Evolutionary conservation across 208 protist genomes (phyloP), one percentile per base, ranked within the genome.

Genomic region (Leishmania gerbilli): DNA sequence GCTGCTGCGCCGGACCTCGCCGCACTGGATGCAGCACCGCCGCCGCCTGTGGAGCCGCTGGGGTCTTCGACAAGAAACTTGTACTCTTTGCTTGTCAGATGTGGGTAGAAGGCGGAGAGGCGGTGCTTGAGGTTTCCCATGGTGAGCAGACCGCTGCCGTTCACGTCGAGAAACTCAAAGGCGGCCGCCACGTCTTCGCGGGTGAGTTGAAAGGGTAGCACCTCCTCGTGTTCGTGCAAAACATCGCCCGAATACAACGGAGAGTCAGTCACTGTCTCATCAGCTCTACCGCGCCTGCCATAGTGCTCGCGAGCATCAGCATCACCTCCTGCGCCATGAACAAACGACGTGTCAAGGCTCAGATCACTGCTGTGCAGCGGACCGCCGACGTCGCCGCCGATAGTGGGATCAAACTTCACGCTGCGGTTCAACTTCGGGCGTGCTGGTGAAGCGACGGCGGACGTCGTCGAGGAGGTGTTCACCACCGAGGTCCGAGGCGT

Each of bases 121-220:
- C 96, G 89, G 45, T 86, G 80, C 89, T 98, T 98, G 15, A 99
- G 87, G 62, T 93, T 91, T n/a, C 85, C 84, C 47, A 93, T 92
- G n/a, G 89, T 97, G 60, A 99, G 81, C 19, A 89, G 60, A 2
- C 93, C 95, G 71, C 90, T 96, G 42, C 91, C 90, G 42, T 91
- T 81, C 19, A 97, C 86, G 84, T 98, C 96, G 81, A 98, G 98
- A 77, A 99, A 99, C 53, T 93, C 87, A 78, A 99, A 99, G 8
- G 96, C 97, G 9, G 93, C 91, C 55, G 91, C 86, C 21, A 99
- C 94, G 65, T 99, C 96, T 0, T 96, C 95, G 27, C 87, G 84
- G 1, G 88, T 94, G 42, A 98, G 89, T 27, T 76, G 55, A 60
- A 95, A 95, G 9, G 82, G 85, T 17, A 74, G 71, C 2, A 81